Percentiles rank a stretch among this genome's conserved stretches.
These are phyloP conservation scores for Eimeria praecox DNA, from an alignment of 169 alveolate genomes.

Conservation along the genomic window DNA sequence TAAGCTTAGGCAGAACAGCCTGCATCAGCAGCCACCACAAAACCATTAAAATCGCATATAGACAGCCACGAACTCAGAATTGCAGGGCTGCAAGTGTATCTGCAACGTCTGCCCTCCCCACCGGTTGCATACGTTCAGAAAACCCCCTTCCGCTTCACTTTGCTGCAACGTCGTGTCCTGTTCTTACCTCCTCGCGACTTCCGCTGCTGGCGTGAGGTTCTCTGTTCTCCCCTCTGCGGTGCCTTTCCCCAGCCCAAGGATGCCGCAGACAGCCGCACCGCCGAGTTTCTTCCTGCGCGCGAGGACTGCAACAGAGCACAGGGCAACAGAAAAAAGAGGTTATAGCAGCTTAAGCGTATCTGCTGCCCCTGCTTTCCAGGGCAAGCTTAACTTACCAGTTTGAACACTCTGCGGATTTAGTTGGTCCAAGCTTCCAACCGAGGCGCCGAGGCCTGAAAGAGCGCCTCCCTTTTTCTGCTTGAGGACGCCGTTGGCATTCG, in stretches of 20 bases:
- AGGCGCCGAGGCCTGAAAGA: slow-evolving; percentile 17
- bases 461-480: neutral
- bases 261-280: slow-evolving; percentile 45
- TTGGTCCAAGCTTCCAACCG: slow-evolving; percentile 3
- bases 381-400: neutral
- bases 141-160: neutral
- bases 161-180: neutral
- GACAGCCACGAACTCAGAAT: neutral
- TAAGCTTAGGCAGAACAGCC: slow-evolving; percentile 47
- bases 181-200: slow-evolving; percentile 24
- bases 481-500: neutral
- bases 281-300: slow-evolving; percentile 14
- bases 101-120: neutral
- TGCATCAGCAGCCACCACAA: neutral
- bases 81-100: neutral
- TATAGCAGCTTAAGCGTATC: neutral
- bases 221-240: neutral
- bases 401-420: neutral
- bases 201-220: slow-evolving; percentile 45
- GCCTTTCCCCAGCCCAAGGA: neutral
- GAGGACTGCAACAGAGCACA: slow-evolving; percentile 19
- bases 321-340: neutral
- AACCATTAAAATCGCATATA: neutral
- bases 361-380: neutral
- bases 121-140: neutral